Base-by-base conservation (phyloP, 805 yeast genomes). In the Lachancea mirantina region DNA sequence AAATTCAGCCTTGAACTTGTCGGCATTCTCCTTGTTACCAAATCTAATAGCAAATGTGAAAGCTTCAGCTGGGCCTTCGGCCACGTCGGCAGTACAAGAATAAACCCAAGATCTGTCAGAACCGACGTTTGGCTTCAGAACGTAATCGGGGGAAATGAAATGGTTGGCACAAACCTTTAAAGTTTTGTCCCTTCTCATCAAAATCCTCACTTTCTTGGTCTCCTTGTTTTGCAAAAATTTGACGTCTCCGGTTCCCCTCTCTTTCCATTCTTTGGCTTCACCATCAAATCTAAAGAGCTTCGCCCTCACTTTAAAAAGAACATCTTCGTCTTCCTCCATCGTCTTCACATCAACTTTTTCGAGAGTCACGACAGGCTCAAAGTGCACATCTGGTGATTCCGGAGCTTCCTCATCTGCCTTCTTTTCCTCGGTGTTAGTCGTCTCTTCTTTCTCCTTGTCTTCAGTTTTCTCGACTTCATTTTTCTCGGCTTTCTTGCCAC, bases 151-250 rank as follows among this genome's bases (percentile, higher is more conserved):
- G 28, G 83, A 65, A 59, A 84, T 76, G 65, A 76, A 76, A 65
- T 92, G 98, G 70, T 92, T 92, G 50, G 98, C 98, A 65, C 98
- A 92, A 55, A 92, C 81, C 73, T 92, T 92, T 59, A 92, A 74
- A 35, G 97, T 92, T 72, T 89, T 89, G 69, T 92, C 98, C 70
- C 98, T 85, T 76, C 98, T 85, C 98, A 92, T 92, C 57, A 92
- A 70, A 46, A 92, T 64, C 69, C 98, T 81, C 44, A 84, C 84
- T 67, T 85, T 88, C 38, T 74, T 72, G 38, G 84, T 68, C 41
- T 66, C 65, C 63, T 85, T 87, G 69, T 89, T 96, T 68, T 89
- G 72, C 59, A 92, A 76, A 64, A 92, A 84, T 66, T 92, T 85
- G 51, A 87, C 95, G 57, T 92, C 98, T 55, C 98, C 98, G 21